Conservation (phyloP, 2,329 filamentous ascomycete genomes). For the Metarhizium anisopliae region DNA sequence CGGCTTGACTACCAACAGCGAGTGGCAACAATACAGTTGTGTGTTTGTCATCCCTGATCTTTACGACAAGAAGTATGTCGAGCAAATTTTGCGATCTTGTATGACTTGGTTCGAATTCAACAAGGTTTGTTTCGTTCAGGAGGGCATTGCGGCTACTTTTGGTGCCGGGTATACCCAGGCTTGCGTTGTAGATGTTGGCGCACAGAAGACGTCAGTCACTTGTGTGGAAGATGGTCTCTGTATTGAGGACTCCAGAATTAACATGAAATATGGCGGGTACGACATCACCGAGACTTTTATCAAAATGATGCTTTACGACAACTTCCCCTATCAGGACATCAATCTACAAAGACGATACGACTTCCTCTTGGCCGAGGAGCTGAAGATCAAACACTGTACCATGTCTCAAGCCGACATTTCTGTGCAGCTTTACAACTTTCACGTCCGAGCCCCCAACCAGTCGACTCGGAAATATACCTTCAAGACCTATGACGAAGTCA, state of each 20-base stretch:
- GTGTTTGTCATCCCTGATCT: slow-evolving; percentile 96
- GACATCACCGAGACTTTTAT: slow-evolving; percentile 93
- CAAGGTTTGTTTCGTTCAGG: slow-evolving; percentile 87
- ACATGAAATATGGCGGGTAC: slow-evolving; percentile 85
- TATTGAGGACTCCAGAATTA: slow-evolving; percentile 88
- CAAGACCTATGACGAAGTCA: slow-evolving; percentile 94
- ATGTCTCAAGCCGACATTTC: slow-evolving; percentile 85
- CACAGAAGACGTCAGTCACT: slow-evolving; percentile 93
- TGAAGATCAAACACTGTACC: slow-evolving; percentile 89
- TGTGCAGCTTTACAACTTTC: slow-evolving; percentile 82
- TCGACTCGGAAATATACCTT: slow-evolving; percentile 90
- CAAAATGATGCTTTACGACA: slow-evolving; percentile 96
- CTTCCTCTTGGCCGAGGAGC: slow-evolving; percentile 85
- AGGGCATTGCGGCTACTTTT: slow-evolving; percentile 89
- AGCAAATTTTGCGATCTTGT: slow-evolving; percentile 72
- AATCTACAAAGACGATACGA: slow-evolving; percentile 86
- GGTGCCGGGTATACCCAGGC: slow-evolving; percentile 90
- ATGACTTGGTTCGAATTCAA: slow-evolving; percentile 86
- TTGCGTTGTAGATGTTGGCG: slow-evolving; percentile 92
- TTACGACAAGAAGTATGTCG: slow-evolving; percentile 90
- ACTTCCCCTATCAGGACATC: slow-evolving; percentile 92
- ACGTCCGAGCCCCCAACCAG: slow-evolving; percentile 78
- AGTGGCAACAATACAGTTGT: slow-evolving; percentile 86
- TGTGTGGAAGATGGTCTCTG: slow-evolving; percentile 96
- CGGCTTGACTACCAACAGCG: slow-evolving; percentile 64